Base-by-base conservation (phyloP, 179 eudicot species). In the Amaranthus tricolor region DNA sequence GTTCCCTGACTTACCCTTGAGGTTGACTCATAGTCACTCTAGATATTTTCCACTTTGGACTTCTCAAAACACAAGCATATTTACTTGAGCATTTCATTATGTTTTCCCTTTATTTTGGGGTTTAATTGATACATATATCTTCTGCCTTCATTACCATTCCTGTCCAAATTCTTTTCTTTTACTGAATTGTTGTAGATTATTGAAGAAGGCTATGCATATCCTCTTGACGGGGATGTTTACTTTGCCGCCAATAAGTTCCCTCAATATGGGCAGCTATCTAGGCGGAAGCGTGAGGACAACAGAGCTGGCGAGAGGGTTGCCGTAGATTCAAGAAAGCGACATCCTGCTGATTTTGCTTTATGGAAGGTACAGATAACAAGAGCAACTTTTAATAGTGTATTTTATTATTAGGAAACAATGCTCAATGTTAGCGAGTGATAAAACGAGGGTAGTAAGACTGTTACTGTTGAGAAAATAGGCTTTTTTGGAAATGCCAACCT, bases 261-360 rank as follows among this genome's bases (percentile, higher is more conserved):
- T 21, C 85, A 76, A 70, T 95, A 95, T 85, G 98, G 99, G 64
- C 69, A 49, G 71, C 82, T 95, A 74, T 95, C 99, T 78, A 89
- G 91, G 55, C 83, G 98, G 78, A 93, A 89, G 84, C 83, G 82
- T 61, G 97, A 87, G 74, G 95, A 91, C 85, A 95, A 95, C 73
- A 87, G 95, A 82, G 91, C 98, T 52, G 99, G 99, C 73, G 96
- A 93, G 79, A 88, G 99, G 54, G 95, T 95, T 80, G 90, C 97
- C 51, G 91, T 93, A 72, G 98, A 93, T 86, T 79, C 82, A 50
- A 87, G 98, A 71, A 95, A 95, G 82, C 82, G 79, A 61, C 85
- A 95, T 78, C 91, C 93, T 68, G 98, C 97, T 53, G 99, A 95
- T 81, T 95, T 95, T 85, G 98, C 99, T n/a, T 75, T 95, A 88